Percentiles rank a stretch among this genome's conserved stretches.
These are phyloP conservation scores for Ophiostoma triangulosporum DNA, from an alignment of 2,329 filamentous ascomycete genomes.

Conservation along the genomic window DNA sequence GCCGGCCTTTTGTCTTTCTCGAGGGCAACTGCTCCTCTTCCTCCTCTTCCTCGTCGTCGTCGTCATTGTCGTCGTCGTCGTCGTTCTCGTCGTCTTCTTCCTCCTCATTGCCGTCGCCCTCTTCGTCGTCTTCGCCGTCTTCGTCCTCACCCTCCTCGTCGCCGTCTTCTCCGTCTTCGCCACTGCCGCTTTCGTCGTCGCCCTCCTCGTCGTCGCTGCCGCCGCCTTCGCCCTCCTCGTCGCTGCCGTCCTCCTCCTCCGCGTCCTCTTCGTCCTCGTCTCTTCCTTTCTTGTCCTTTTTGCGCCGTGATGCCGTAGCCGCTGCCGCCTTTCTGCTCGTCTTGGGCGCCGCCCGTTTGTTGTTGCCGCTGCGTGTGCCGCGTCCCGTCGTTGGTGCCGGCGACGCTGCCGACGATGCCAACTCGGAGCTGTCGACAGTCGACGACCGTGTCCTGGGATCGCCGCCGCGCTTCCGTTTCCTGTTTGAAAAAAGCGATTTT, in stretches of 20 bases:
- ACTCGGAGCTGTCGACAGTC: slow-evolving; percentile 13
- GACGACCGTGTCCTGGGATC: slow-evolving; percentile 12
- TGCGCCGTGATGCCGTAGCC: background rate
- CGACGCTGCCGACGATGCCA: slow-evolving; percentile 9
- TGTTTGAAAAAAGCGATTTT: background rate
- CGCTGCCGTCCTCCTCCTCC: background rate
- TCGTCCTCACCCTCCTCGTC: background rate
- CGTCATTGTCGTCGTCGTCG: background rate
- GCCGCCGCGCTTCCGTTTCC: slow-evolving; percentile 15
- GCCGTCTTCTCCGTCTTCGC: background rate
- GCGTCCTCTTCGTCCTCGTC: background rate
- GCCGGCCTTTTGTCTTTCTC: slow-evolving; percentile 8
- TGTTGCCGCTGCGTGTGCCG: slow-evolving; percentile 6
- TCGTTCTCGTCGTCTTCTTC: background rate
- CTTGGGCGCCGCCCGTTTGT: slow-evolving; percentile 1
- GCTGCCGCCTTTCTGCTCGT: slow-evolving; percentile 2
- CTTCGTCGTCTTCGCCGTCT: background rate
- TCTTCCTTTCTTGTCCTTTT: background rate
- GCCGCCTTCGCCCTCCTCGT: background rate
- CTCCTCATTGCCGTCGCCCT: background rate
- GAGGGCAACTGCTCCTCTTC: background rate
- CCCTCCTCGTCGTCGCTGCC: background rate
- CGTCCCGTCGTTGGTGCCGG: slow-evolving; percentile 6
- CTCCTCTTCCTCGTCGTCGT: slow-evolving; percentile 3
- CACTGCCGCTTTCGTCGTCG: background rate